phyloP scores from a whole-genome alignment of 345 rosid genomes.

The Cardamine occulta region DNA sequence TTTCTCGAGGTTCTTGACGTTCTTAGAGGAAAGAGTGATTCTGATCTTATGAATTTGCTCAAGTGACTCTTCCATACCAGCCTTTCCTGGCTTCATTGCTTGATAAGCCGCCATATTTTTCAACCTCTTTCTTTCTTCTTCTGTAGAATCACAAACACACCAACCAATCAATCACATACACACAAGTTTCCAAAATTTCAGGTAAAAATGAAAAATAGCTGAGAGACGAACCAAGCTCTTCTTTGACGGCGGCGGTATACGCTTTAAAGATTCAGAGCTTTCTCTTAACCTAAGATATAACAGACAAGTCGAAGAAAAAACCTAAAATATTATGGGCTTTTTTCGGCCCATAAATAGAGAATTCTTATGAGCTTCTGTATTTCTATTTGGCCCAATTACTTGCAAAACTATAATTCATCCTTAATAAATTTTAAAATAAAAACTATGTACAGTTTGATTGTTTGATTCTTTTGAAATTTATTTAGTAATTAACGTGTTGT shows the following conservation, averaged over 20 bases:
- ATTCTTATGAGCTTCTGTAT: constrained; percentile 3
- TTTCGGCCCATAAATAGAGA: no score
- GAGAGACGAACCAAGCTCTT: not conserved
- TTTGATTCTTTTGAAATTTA: not conserved
- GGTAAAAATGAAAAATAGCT: not conserved
- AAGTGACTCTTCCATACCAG: constrained; percentile 70
- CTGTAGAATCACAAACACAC: not conserved
- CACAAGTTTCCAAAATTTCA: not conserved
- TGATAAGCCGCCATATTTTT: constrained; percentile 57
- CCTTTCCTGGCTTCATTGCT: constrained; percentile 57
- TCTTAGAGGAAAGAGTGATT: constrained; percentile 81
- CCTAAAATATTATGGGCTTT: no score
- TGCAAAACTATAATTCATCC: no score
- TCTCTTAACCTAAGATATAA: no score
- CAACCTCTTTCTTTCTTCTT: constrained; percentile 3
- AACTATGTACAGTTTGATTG: not conserved
- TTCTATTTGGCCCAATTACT: not conserved
- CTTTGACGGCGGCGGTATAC: constrained; percentile 9
- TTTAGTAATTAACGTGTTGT: constrained; percentile 10
- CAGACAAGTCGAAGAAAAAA: no score
- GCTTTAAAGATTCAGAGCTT: no score
- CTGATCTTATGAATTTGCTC: constrained; percentile 81
- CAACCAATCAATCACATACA: not conserved
- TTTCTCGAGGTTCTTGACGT: constrained; percentile 80
- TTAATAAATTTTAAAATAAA: not conserved